Percentiles rank a stretch among this genome's conserved stretches.
Evolutionary conservation across 306 rosid genomes (phyloP).

Genomic region (barrel medic (Medicago truncatula)): MtrunA17r5.0-ANR NC_053046.1:38121501-38122000

Average conservation of each 20-base stretch:
- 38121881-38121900: background rate
- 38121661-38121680: background rate
- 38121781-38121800: background rate
- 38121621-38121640: slow-evolving; percentile 6
- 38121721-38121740: slow-evolving; percentile 1
- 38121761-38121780: background rate
- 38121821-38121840: background rate
- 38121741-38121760: slow-evolving; percentile 29
- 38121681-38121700: background rate
- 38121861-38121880: background rate
- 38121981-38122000: slow-evolving; percentile 19
- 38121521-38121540: background rate
- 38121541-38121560: slow-evolving; percentile 9
- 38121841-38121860: background rate
- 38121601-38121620: background rate
- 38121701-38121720: slow-evolving; percentile 18
- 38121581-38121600: background rate
- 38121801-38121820: slow-evolving; percentile 11
- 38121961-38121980: background rate
- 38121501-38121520: background rate
- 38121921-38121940: background rate
- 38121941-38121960: background rate
- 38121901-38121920: slow-evolving; percentile 2
- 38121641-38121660: slow-evolving; percentile 2
- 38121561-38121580: background rate